phyloP scores from a whole-genome alignment of 148 eudicot genomes.

The Rhododendron molle region DNA sequence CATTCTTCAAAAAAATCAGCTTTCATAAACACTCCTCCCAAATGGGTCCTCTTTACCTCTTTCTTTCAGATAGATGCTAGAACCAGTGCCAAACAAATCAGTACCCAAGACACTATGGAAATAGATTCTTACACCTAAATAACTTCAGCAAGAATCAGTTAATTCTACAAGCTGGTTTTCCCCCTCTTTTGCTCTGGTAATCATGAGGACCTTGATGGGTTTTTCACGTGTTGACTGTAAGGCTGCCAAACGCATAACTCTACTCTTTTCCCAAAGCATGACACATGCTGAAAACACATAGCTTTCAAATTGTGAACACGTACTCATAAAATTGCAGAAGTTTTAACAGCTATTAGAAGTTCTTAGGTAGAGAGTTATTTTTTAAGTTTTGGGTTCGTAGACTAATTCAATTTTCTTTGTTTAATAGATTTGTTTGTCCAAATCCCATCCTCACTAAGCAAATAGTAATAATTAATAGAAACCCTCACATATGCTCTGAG shows the following conservation, averaged over 20 bases:
- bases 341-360: not conserved
- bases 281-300: not conserved
- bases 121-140: not conserved
- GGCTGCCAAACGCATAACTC: not conserved
- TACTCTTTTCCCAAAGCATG: not conserved
- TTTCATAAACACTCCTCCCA: not conserved
- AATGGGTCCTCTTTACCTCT: not conserved
- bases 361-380: not conserved
- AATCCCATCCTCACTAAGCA: not conserved
- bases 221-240: not conserved
- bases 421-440: not conserved
- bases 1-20: constrained; percentile 7
- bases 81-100: not conserved
- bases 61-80: not conserved
- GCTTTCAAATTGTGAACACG: not conserved
- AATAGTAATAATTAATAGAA: not conserved
- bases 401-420: not conserved
- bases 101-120: not conserved
- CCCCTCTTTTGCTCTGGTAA: not conserved
- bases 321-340: not conserved
- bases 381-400: not conserved
- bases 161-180: not conserved
- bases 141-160: not conserved
- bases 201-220: not conserved
- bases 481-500: not conserved